Base-by-base conservation (phyloP, 2,329 filamentous ascomycete species). In the Colletotrichum abscissum region DNA sequence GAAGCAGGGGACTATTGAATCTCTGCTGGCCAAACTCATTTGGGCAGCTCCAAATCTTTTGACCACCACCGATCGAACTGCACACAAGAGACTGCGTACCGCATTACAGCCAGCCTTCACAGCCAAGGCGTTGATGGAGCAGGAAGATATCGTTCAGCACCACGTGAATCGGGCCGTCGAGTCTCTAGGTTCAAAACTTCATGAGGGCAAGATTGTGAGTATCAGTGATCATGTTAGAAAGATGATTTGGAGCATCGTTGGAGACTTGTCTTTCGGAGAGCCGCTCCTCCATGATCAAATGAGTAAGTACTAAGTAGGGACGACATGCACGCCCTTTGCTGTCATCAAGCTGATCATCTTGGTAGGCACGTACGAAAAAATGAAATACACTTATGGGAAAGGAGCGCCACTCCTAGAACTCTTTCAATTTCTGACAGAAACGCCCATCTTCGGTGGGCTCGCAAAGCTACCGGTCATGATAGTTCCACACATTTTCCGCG, bases 221-320 rank as follows among this genome's bases (percentile, higher is more conserved):
- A 57, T 72, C 26, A 72, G 56, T 35, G 35, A 63, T 9, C 35
- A 72, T 12, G 42, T 72, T n/a, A 33, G 24, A 14, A 62, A 19
- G 14, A 72, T 63, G 69, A 67, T 72, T 0, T 72, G 69, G 69
- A 57, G 57, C 7, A 67, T 72, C 14, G 63, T 72, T 22, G 69
- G 63, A 1, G 56, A 72, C 30, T 35, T 72, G 46, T 57, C 56
- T 2, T 72, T 72, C 16, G 63, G 69, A 3, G 56, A 72, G 12
- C 69, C 69, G 3, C 35, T 72, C 8, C 56, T 71, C 5, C 56
- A 71, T 38, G 68, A 71, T 14, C 68, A 71, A 49, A 67, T 71
- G 68, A 67, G 68, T 71, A 62, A 5, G 55, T 16, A 16, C 14
- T 9, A 33, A 33, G 30, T 33, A 33, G 8, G 30, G 30, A 11